These are phyloP conservation scores for Mercurialis annua DNA, from an alignment of 345 rosid genomes.

Conservation along the genomic window DNA sequence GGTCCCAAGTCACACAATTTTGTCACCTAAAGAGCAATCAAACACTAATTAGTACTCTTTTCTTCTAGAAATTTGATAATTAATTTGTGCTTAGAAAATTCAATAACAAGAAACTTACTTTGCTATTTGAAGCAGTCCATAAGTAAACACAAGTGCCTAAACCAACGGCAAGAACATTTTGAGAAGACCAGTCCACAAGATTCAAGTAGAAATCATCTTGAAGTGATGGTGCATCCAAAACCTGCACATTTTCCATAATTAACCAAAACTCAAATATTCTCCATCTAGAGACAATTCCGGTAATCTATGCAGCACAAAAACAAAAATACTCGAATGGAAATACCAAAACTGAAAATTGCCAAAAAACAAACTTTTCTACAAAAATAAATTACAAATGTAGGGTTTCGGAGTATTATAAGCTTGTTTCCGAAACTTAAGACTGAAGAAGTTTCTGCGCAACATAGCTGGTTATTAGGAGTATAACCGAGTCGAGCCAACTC, in stretches of 20 bases:
- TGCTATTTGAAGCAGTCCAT: conserved; percentile 96
- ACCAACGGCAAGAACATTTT: conserved; percentile 93
- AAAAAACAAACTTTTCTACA: too few relatives aligned
- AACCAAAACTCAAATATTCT: too few relatives aligned
- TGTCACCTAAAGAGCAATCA: conserved; percentile 60
- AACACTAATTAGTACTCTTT: neutral
- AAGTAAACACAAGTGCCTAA: conserved; percentile 94
- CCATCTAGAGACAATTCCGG: too few relatives aligned
- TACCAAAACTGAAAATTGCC: too few relatives aligned
- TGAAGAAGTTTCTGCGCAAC: too few relatives aligned
- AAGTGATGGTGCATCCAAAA: conserved; percentile 92
- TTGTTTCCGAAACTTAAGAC: too few relatives aligned
- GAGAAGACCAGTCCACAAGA: conserved; percentile 97
- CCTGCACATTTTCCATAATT: conserved; percentile 40
- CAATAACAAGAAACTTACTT: conserved; percentile 43
- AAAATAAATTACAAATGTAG: too few relatives aligned
- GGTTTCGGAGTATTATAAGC: too few relatives aligned
- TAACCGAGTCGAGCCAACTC: too few relatives aligned
- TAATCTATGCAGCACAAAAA: too few relatives aligned
- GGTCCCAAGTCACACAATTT: conserved; percentile 93
- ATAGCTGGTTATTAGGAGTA: too few relatives aligned
- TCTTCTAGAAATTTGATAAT: neutral
- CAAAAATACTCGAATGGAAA: too few relatives aligned
- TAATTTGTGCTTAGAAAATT: neutral
- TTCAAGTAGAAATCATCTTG: conserved; percentile 98